Evolutionary conservation across 176 grass and related monocot genomes (phyloP), one percentile per base, ranked within the genome.

Genomic region (Poa annua): DNA sequence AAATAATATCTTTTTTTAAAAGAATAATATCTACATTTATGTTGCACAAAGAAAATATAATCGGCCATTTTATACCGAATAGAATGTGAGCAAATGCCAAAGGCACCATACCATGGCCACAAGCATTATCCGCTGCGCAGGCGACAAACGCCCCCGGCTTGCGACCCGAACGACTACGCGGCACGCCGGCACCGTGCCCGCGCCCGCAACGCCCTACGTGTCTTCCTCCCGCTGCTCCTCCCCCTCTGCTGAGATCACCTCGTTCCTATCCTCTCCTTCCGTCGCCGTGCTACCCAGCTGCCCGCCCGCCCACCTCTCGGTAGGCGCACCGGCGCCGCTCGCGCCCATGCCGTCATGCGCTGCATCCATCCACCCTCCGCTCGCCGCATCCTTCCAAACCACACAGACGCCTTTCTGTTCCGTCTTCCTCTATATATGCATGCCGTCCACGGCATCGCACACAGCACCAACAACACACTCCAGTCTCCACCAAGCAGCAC

Each of bases 151-250:
- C 15, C 20, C 15, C 20, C 42, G 4, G 11, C 56, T 35, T 39
- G 72, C 1, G 22, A 17, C 68, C 59, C 76, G 13, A n/a, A 16
- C 71, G 63, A 20, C 78, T 63, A 90, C 82, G 44, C 42, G 42
- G 42, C 9, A 44, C 8, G 8, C 6, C 44, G 44, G 88, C 85
- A 80, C 52, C 52, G 9, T 76, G 77, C 44, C 44, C 9, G 44
- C 44, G 44, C 45, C 36, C 35, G 10, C n/a, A 16, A 20, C 19
- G 20, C 26, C 20, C 4, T 44, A 83, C 88, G 91, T 86, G 85
- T 83, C 79, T 62, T 66, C 66, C 45, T 13, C 8, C 45, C 45
- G 45, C 11, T 14, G 45, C 12, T 48, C 45, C 45, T 48, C 45
- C 45, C 74, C 0, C 22, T 71, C 41, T 16, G n/a, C 61, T 35